Conservation (phyloP, 768 basidiomycete genomes). For the Collybia nuda region DNA sequence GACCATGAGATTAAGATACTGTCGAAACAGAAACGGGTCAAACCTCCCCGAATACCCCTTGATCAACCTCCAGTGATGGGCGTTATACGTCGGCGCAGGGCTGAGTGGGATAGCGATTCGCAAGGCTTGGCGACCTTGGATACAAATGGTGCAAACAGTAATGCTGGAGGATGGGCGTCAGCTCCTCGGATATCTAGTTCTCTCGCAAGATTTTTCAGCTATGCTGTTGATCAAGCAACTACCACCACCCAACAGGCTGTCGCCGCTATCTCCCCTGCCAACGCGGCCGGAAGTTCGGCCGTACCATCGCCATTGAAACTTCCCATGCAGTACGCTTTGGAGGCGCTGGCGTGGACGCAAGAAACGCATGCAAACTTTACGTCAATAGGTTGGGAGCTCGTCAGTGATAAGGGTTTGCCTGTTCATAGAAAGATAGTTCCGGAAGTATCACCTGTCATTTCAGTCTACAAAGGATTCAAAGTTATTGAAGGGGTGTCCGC, state of each 20-base stretch:
- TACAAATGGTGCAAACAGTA: conserved; percentile 12
- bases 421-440: conserved; percentile 76
- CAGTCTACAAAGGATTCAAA: conserved; percentile 85
- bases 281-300: conserved; percentile 35
- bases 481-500: conserved; percentile 93
- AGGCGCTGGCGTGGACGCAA: conserved; percentile 80
- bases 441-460: conserved; percentile 76
- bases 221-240: conserved; percentile 72
- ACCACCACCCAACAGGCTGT: conserved; percentile 76
- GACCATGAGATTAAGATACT: conserved; percentile 85
- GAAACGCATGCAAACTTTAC: conserved; percentile 60
- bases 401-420: conserved; percentile 74
- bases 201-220: conserved; percentile 69
- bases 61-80: conserved; percentile 89
- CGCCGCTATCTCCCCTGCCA: conserved; percentile 68
- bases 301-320: conserved; percentile 54
- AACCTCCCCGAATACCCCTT: conserved; percentile 83
- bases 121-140: conserved; percentile 23
- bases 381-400: conserved; percentile 68
- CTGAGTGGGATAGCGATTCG: conserved; percentile 68
- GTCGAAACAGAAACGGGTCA: conserved; percentile 81
- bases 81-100: conserved; percentile 64
- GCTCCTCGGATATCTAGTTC: conserved; percentile 71
- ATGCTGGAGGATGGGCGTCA: conserved; percentile 43
- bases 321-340: conserved; percentile 81